These are phyloP conservation scores for Chenopodium berlandieri DNA, from an alignment of 148 eudicot genomes.

Conservation along the genomic window DNA sequence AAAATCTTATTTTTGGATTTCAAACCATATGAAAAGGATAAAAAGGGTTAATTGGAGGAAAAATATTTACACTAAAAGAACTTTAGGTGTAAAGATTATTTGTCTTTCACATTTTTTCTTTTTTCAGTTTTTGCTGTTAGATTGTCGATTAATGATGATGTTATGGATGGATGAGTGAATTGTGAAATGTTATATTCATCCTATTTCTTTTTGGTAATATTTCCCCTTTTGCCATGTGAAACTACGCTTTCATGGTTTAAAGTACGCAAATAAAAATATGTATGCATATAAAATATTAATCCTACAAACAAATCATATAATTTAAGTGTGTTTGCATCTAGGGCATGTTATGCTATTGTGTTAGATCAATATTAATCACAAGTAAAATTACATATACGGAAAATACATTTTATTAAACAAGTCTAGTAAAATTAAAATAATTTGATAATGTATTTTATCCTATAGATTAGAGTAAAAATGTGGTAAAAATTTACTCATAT, in stretches of 20 bases:
- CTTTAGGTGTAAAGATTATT: conserved; percentile 9
- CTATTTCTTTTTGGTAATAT: not conserved
- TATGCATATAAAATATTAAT: not conserved
- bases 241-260: not conserved
- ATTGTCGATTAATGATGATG: conserved; percentile 3
- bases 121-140: not conserved
- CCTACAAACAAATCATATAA: too few species aligned
- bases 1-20: conserved; percentile 8
- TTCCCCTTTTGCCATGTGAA: not conserved
- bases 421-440: too few species aligned
- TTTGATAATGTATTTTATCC: too few species aligned
- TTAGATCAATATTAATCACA: too few species aligned
- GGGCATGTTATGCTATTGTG: too few species aligned
- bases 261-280: not conserved
- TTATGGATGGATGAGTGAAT: not conserved
- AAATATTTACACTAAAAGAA: not conserved
- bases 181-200: not conserved
- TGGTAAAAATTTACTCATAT: too few species aligned
- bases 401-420: too few species aligned
- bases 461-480: too few species aligned
- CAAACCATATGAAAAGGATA: conserved; percentile 10
- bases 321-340: too few species aligned
- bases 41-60: conserved; percentile 9
- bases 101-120: conserved; percentile 10
- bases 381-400: too few species aligned